phyloP scores from a whole-genome alignment of 2,329 filamentous ascomycete genomes.

The Cercospora berteroae region DNA sequence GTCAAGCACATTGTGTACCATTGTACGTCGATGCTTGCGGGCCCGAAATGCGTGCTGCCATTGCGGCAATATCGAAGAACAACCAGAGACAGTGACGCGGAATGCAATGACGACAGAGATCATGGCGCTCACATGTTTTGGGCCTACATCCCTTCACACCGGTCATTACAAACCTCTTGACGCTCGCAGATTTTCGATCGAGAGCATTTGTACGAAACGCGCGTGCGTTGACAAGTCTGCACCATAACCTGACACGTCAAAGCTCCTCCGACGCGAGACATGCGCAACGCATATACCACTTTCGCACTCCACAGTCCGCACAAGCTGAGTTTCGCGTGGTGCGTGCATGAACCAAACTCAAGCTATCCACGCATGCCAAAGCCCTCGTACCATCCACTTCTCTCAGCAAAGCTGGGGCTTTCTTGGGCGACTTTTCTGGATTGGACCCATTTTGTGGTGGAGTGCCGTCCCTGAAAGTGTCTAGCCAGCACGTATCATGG shows the following conservation, averaged over 20 bases:
- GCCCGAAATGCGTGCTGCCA: background rate
- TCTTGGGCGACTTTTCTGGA: background rate
- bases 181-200: background rate
- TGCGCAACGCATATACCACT: background rate
- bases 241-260: background rate
- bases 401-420: background rate
- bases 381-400: background rate
- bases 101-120: background rate
- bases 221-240: background rate
- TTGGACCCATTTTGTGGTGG: background rate
- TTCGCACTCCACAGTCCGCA: constrained; percentile 2
- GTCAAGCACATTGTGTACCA: background rate
- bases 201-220: background rate
- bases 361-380: background rate
- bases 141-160: background rate
- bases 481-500: background rate
- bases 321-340: constrained; percentile 8
- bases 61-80: background rate
- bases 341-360: background rate
- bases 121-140: background rate
- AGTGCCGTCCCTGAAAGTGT: background rate
- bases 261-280: background rate
- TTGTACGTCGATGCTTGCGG: background rate
- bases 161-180: background rate
- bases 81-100: background rate